Evolutionary conservation across 106 monocot species (phyloP).

Genomic region (Acorus calamus): DNA sequence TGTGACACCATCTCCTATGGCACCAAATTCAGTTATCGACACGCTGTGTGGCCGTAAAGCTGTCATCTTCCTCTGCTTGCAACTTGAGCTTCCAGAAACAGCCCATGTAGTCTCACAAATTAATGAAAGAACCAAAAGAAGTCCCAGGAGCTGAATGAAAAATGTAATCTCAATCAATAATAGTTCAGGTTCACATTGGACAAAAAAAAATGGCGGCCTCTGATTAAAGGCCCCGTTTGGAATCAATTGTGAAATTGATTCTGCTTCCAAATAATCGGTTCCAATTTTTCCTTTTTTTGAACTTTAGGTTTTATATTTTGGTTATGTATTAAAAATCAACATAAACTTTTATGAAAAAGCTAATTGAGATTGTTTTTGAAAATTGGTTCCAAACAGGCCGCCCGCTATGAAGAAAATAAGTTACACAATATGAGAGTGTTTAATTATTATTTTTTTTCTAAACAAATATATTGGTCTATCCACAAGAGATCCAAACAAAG

Average conservation of each 20-base stretch:
- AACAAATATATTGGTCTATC: no score
- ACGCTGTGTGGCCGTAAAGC: constrained; percentile 36
- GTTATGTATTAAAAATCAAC: no score
- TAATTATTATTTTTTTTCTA: no score
- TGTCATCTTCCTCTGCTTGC: constrained; percentile 15
- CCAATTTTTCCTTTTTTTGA: no score
- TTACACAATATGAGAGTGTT: no score
- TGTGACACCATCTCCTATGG: constrained; percentile 50
- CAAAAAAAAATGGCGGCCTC: neutral
- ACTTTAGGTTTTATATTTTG: no score
- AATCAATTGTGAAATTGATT: neutral
- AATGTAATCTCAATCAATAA: neutral
- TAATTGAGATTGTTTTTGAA: no score
- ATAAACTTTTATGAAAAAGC: no score
- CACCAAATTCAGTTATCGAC: constrained; percentile 43
- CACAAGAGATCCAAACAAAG: no score
- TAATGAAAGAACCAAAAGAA: constrained; percentile 15
- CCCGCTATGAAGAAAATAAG: no score
- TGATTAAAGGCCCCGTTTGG: neutral
- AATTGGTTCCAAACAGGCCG: no score
- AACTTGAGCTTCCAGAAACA: constrained; percentile 10
- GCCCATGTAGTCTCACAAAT: constrained; percentile 2
- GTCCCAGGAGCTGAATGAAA: constrained; percentile 14
- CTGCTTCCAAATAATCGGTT: no score
- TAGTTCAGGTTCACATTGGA: neutral